A percentile compares a stretch with the other conserved stretches of the same genome.
Evolutionary conservation across 257 asterid genomes (phyloP).

Genomic region (Phtheirospermum japonicum): DNA sequence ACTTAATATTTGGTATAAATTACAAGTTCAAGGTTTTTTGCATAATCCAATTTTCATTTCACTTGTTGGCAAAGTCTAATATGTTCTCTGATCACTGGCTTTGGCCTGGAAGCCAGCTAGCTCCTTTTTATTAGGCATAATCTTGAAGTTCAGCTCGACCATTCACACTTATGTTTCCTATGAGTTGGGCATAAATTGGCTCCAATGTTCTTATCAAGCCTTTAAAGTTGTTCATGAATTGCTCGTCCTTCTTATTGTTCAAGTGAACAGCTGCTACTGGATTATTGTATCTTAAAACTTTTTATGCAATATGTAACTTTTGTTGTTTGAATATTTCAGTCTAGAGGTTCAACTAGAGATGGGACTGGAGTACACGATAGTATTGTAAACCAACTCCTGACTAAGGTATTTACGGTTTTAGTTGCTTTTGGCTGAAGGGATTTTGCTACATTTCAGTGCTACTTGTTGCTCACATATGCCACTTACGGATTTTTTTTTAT

Average conservation of each 20-base stretch:
- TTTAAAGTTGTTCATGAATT: slow-evolving; percentile 15
- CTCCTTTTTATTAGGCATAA: slow-evolving; percentile 3
- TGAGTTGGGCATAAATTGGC: slow-evolving; percentile 21
- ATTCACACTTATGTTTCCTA: slow-evolving; percentile 11
- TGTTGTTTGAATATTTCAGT: slow-evolving; percentile 50
- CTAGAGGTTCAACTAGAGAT: slow-evolving; percentile 99
- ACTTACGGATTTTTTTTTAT: slow-evolving; percentile 29
- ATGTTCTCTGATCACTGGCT: slow-evolving; percentile 23
- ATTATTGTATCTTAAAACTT: slow-evolving; percentile 21
- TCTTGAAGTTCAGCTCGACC: slow-evolving; percentile 9
- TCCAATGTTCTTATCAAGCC: slow-evolving; percentile 16
- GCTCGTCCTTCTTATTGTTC: slow-evolving; percentile 20
- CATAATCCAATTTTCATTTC: neutral
- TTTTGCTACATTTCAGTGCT: slow-evolving; percentile 19
- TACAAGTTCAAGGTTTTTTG: slow-evolving; percentile 9
- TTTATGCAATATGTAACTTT: slow-evolving; percentile 18
- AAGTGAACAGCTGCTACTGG: slow-evolving; percentile 19
- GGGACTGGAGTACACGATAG: slow-evolving; percentile 99
- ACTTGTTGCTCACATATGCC: slow-evolving; percentile 22
- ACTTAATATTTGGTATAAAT: slow-evolving; percentile 5
- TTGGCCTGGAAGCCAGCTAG: slow-evolving; percentile 19
- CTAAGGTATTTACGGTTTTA: slow-evolving; percentile 65
- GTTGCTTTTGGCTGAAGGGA: slow-evolving; percentile 20
- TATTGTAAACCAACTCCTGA: slow-evolving; percentile 96
- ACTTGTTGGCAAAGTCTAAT: neutral